Percentiles rank a stretch among this genome's conserved stretches.
Evolutionary conservation across 2,329 filamentous ascomycete genomes (phyloP).

Genomic region (Lecanicillium sp.): DNA sequence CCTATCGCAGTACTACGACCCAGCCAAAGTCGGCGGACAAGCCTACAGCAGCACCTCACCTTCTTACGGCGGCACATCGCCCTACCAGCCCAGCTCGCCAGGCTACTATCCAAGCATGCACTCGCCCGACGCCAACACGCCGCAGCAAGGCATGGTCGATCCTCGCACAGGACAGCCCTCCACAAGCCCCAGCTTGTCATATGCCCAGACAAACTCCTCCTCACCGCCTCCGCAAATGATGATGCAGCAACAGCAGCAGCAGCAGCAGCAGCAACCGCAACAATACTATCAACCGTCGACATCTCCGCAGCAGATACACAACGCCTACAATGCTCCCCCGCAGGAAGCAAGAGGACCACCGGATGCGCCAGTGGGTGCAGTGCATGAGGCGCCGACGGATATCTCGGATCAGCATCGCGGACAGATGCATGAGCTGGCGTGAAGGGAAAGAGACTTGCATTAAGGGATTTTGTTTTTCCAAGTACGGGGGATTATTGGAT

Average conservation of each 20-base stretch:
- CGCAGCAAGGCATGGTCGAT: neutral
- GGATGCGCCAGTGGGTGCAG: neutral
- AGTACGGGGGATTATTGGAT: no score
- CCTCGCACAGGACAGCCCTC: constrained; percentile 2
- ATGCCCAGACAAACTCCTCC: neutral
- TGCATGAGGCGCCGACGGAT: constrained; percentile 6
- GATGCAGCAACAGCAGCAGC: constrained; percentile 5
- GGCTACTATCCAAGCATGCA: constrained; percentile 3
- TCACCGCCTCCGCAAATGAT: neutral
- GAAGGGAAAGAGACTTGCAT: no score
- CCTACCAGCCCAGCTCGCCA: neutral
- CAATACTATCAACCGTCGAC: neutral
- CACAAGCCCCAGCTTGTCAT: constrained; percentile 2
- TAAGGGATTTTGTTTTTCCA: no score
- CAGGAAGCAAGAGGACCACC: no score
- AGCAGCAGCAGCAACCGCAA: constrained; percentile 4
- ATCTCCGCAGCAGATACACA: neutral
- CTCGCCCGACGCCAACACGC: constrained; percentile 3
- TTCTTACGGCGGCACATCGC: constrained; percentile 2
- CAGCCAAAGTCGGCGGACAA: constrained; percentile 1
- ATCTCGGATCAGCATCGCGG: constrained; percentile 6
- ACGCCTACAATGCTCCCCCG: constrained; percentile 1
- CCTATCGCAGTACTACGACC: constrained; percentile 5
- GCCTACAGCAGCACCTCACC: constrained; percentile 3
- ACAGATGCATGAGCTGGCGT: constrained; percentile 7